These are phyloP conservation scores for Bryoglossum gracile DNA, from an alignment of 495 filamentous ascomycete genomes.

Conservation along the genomic window DNA sequence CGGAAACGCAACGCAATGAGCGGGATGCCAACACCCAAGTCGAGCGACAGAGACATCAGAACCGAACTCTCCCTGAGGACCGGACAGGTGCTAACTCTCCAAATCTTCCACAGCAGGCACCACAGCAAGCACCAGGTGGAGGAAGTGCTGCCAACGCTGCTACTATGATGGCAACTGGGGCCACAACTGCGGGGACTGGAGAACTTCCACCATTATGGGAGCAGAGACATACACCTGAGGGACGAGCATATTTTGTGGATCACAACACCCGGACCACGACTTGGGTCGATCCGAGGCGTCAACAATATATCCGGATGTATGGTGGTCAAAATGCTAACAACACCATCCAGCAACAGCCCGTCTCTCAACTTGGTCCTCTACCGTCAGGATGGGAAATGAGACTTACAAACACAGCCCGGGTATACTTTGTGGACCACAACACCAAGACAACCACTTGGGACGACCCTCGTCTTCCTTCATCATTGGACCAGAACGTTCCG, in stretches of 20 bases:
- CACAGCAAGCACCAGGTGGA: slow-evolving; percentile 38
- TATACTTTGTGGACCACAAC: slow-evolving; percentile 99
- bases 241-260: slow-evolving; percentile 95
- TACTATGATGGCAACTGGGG: slow-evolving; percentile 89
- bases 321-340: slow-evolving; percentile 71
- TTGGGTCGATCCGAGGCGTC: slow-evolving; percentile 97
- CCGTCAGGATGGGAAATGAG: slow-evolving; percentile 99
- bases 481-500: slow-evolving; percentile 94
- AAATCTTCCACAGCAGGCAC: slow-evolving; percentile 59
- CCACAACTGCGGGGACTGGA: slow-evolving; percentile 88
- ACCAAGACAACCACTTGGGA: slow-evolving; percentile 99
- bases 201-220: slow-evolving; percentile 97
- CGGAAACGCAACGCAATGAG: slow-evolving; percentile 66
- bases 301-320: slow-evolving; percentile 98
- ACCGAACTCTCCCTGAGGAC: slow-evolving; percentile 91
- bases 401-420: slow-evolving; percentile 91
- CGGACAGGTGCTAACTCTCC: slow-evolving; percentile 91
- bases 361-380: slow-evolving; percentile 92
- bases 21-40: slow-evolving; percentile 83
- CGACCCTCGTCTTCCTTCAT: slow-evolving; percentile 89
- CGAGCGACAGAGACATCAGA: slow-evolving; percentile 88
- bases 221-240: slow-evolving; percentile 90
- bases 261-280: slow-evolving; percentile 98
- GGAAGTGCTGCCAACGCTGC: slow-evolving; percentile 45
- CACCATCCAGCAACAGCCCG: slow-evolving; percentile 93